Base-by-base conservation (phyloP, 2,329 filamentous ascomycete species). In the Pezizomycotina sp. region DNA sequence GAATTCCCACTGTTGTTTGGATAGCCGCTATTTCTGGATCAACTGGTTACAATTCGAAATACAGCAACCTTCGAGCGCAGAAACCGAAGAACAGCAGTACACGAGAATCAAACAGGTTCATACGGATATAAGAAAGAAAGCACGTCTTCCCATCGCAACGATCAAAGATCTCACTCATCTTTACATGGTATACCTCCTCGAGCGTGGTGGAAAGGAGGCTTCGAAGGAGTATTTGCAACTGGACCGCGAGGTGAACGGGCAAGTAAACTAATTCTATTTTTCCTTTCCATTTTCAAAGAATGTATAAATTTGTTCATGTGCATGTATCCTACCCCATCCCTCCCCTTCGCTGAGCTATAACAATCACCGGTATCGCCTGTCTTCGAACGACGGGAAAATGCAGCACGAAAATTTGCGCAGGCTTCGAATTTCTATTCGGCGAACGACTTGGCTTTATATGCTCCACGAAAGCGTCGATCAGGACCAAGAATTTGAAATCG, bases 21-120 rank as follows among this genome's bases (percentile, higher is more conserved):
- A 89, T 53, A 92, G 83, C 56, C 70, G 74, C 21, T 65, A 79
- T 27, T 95, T 95, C 63, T 98, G 89, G 86, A 66, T 74, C 49
- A 79, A 71, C 52, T 95, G 83, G 64, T 68, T 95, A 36, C 64
- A 77, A 40, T 92, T 98, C 53, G 89, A 98, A 61, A 64, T 91
- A 31, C 73, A 79, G 38, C 84, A 92, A 56, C 77, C 80, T 7
- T 76, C 74, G 1, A 74, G 62, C 43, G 60, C 64, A 1, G 68
- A 73, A 31, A 64, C 67, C 2, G 79, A 86, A 52, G 50, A 62
- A 1, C 62, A 70, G 38, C 71, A 82, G 38, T 71, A 74, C 34
- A 64, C 73, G 47, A 75, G 75, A n/a, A 72, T 95, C 53, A 81
- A 81, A 60, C 68, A 74, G 34, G 77, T 93, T 8, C 72, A 86